Percentiles rank a stretch among this genome's conserved stretches.
Evolutionary conservation across 2,329 filamentous ascomycete species (phyloP).

Genomic region (Phaeosphaeria sp.): DNA sequence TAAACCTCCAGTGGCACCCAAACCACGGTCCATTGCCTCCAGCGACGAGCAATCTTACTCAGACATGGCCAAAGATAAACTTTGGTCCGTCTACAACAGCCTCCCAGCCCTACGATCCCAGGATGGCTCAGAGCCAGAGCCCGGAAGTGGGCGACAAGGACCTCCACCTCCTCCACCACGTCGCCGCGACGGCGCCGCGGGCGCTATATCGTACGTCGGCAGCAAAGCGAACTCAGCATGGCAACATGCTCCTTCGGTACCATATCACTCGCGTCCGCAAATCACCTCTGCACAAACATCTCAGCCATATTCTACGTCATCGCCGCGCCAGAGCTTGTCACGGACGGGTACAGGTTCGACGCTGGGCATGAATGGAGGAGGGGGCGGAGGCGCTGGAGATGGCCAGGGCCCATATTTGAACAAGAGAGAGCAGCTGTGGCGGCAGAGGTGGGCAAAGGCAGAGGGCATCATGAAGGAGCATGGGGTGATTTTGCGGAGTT

Average conservation of each 20-base stretch:
- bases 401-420: slow-evolving; percentile 51
- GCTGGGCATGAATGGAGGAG: slow-evolving; percentile 22
- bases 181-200: slow-evolving; percentile 45
- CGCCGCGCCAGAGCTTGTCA: slow-evolving; percentile 25
- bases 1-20: slow-evolving; percentile 35
- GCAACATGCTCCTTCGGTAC: slow-evolving; percentile 41
- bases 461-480: slow-evolving; percentile 67
- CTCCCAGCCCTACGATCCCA: slow-evolving; percentile 44
- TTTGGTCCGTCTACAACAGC: slow-evolving; percentile 49
- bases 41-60: slow-evolving; percentile 41
- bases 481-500: slow-evolving; percentile 73
- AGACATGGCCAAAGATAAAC: slow-evolving; percentile 47
- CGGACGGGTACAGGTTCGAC: slow-evolving; percentile 36
- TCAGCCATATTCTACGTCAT: slow-evolving; percentile 36
- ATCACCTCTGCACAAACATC: slow-evolving; percentile 19
- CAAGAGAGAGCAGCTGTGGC: slow-evolving; percentile 77
- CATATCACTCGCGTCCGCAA: slow-evolving; percentile 34
- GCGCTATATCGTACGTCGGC: slow-evolving; percentile 47
- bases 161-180: slow-evolving; percentile 48
- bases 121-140: slow-evolving; percentile 16
- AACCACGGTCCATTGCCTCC: slow-evolving; percentile 29
- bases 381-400: too few species aligned
- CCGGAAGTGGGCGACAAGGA: slow-evolving; percentile 17
- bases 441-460: slow-evolving; percentile 69
- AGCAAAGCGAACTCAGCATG: slow-evolving; percentile 45